Evolutionary conservation across 805 yeast genomes (phyloP).

Genomic region (Schwanniomyces occidentalis): DNA sequence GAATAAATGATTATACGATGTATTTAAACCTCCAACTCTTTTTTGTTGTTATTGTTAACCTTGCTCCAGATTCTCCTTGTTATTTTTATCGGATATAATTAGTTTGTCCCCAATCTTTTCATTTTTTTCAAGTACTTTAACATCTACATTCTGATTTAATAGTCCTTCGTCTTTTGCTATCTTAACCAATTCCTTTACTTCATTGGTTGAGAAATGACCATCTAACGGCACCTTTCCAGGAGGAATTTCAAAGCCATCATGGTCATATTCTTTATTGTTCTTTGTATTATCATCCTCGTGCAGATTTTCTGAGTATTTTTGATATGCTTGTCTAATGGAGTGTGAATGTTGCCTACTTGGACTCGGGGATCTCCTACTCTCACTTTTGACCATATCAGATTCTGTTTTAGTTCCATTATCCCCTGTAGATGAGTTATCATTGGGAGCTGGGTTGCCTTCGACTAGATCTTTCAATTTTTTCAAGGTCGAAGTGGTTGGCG

Average conservation of each 20-base stretch:
- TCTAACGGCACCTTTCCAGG: slow-evolving; percentile 40
- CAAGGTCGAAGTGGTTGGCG: slow-evolving; percentile 15
- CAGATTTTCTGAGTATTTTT: slow-evolving; percentile 7
- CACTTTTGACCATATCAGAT: too few species aligned
- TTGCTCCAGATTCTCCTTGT: slow-evolving; percentile 6
- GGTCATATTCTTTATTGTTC: slow-evolving; percentile 18
- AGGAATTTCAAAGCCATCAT: slow-evolving; percentile 39
- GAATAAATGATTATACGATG: too few species aligned
- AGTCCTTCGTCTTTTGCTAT: slow-evolving; percentile 33
- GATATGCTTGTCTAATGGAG: slow-evolving; percentile 3
- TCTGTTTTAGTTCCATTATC: background rate
- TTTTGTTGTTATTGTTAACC: slow-evolving; percentile 1
- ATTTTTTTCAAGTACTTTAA: slow-evolving; percentile 22
- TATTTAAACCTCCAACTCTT: background rate
- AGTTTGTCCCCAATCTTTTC: slow-evolving; percentile 31
- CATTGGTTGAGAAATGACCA: slow-evolving; percentile 39
- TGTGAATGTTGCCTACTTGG: slow-evolving; percentile 1
- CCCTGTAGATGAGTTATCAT: background rate
- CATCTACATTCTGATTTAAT: slow-evolving; percentile 23
- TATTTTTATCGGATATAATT: slow-evolving; percentile 20
- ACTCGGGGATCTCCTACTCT: too few species aligned
- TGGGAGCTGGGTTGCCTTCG: slow-evolving; percentile 3
- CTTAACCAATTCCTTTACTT: slow-evolving; percentile 29
- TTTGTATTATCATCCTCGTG: slow-evolving; percentile 3
- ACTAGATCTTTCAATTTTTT: slow-evolving; percentile 28